These are phyloP conservation scores for Sarcodon sp. DNA, from an alignment of 768 basidiomycete species.

Conservation along the genomic window DNA sequence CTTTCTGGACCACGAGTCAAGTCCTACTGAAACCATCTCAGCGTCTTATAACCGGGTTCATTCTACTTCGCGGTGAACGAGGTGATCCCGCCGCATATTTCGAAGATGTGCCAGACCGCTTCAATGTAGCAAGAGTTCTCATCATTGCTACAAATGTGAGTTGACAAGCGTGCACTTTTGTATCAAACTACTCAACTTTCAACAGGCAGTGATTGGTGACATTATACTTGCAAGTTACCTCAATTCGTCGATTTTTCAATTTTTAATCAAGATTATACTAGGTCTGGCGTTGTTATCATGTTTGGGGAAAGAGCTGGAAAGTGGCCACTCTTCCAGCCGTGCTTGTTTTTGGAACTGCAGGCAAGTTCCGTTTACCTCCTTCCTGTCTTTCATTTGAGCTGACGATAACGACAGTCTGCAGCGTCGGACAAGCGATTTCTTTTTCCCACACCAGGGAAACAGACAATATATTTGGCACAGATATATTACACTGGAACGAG, in stretches of 20 bases:
- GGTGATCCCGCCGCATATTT: conserved; percentile 20
- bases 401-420: conserved; percentile 11
- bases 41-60: conserved; percentile 22
- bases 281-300: conserved; percentile 21
- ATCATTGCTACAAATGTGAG: conserved; percentile 18
- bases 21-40: conserved; percentile 18
- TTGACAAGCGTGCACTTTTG: background rate
- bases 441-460: conserved; percentile 14
- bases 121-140: conserved; percentile 21
- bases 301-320: conserved; percentile 18
- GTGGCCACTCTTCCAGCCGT: conserved; percentile 16
- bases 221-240: conserved; percentile 15
- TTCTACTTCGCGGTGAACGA: conserved; percentile 13
- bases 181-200: background rate
- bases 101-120: conserved; percentile 19
- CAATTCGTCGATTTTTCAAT: background rate
- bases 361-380: conserved; percentile 6
- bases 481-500: conserved; percentile 19
- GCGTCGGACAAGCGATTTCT: conserved; percentile 17
- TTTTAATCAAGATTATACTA: background rate
- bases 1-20: conserved; percentile 18
- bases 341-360: conserved; percentile 18
- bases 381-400: background rate
- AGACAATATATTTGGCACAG: conserved; percentile 18
- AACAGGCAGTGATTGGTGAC: conserved; percentile 18